Conservation (phyloP, 2,329 filamentous ascomycete genomes). For the Daldinia sp. region DNA sequence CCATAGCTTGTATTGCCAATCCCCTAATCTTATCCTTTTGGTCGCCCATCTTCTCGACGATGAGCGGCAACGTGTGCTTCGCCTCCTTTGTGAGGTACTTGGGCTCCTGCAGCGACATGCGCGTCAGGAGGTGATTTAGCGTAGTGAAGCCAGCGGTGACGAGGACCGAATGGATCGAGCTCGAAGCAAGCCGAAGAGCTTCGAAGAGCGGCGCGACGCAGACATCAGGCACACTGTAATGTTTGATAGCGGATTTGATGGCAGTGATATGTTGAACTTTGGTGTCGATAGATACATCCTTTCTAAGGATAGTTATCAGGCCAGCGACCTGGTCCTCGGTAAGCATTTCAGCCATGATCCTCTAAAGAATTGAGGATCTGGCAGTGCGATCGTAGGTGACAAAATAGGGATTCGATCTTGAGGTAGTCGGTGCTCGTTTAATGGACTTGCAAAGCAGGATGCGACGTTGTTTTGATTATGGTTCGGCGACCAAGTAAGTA, state of each 20-base stretch:
- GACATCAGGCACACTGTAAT: conserved; percentile 83
- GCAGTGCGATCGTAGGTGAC: conserved; percentile 16
- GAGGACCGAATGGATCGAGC: conserved; percentile 78
- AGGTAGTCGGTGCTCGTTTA: conserved; percentile 7
- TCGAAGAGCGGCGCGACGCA: conserved; percentile 81
- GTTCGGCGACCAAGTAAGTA: too few species aligned
- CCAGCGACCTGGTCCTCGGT: conserved; percentile 66
- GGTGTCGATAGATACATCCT: conserved; percentile 72
- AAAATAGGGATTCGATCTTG: neutral
- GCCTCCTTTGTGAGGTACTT: conserved; percentile 76
- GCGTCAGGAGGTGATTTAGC: conserved; percentile 85
- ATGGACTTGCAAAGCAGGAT: neutral
- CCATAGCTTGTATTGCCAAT: conserved; percentile 77
- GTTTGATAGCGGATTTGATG: conserved; percentile 90
- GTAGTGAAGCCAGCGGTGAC: conserved; percentile 87
- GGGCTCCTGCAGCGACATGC: conserved; percentile 84
- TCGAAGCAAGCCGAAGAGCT: conserved; percentile 76
- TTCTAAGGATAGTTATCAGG: conserved; percentile 61
- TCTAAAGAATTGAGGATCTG: conserved; percentile 39
- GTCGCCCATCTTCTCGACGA: conserved; percentile 88
- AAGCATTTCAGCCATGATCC: conserved; percentile 63
- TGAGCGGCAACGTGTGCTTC: conserved; percentile 73
- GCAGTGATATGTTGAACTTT: conserved; percentile 76
- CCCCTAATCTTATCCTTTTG: conserved; percentile 83
- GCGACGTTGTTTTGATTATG: conserved; percentile 3